A percentile compares a stretch with the other conserved stretches of the same genome.
Evolutionary conservation across 2,329 filamentous ascomycete species (phyloP).

Genomic region (Teratosphaeria zuluensis): DNA sequence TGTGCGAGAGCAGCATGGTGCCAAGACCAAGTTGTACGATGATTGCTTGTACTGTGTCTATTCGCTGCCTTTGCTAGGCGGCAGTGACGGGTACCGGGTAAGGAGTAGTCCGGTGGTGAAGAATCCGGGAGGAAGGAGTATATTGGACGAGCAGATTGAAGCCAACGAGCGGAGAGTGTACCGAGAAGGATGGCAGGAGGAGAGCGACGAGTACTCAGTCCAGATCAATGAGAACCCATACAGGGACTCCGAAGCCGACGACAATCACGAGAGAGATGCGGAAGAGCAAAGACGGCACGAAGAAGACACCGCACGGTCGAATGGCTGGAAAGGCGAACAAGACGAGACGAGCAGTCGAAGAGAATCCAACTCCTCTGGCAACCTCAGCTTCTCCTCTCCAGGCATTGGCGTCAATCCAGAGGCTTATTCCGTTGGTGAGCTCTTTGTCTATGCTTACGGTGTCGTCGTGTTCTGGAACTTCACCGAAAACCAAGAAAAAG

Average conservation of each 20-base stretch:
- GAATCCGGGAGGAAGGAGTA: slow-evolving; percentile 83
- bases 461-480: slow-evolving; percentile 99
- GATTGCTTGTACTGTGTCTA: slow-evolving; percentile 96
- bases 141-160: slow-evolving; percentile 92
- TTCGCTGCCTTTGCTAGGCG: slow-evolving; percentile 78
- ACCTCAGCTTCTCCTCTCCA: slow-evolving; percentile 37
- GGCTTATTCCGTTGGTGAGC: slow-evolving; percentile 75
- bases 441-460: slow-evolving; percentile 95
- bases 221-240: slow-evolving; percentile 2
- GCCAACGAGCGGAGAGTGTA: slow-evolving; percentile 82
- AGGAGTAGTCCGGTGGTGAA: slow-evolving; percentile 86
- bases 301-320: neutral
- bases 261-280: neutral
- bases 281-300: slow-evolving; percentile 1
- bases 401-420: slow-evolving; percentile 52
- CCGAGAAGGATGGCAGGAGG: slow-evolving; percentile 82
- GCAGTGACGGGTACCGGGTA: slow-evolving; percentile 75
- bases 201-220: slow-evolving; percentile 54
- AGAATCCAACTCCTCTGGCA: slow-evolving; percentile 18
- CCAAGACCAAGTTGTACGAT: slow-evolving; percentile 92
- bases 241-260: neutral
- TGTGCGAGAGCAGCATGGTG: slow-evolving; percentile 74
- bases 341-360: slow-evolving; percentile 5
- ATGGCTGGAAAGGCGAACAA: neutral
- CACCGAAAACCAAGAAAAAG: slow-evolving; percentile 88